These are phyloP conservation scores for Globisporangium camurandrum DNA, from an alignment of 352 stramenopile species.

Conservation along the genomic window DNA sequence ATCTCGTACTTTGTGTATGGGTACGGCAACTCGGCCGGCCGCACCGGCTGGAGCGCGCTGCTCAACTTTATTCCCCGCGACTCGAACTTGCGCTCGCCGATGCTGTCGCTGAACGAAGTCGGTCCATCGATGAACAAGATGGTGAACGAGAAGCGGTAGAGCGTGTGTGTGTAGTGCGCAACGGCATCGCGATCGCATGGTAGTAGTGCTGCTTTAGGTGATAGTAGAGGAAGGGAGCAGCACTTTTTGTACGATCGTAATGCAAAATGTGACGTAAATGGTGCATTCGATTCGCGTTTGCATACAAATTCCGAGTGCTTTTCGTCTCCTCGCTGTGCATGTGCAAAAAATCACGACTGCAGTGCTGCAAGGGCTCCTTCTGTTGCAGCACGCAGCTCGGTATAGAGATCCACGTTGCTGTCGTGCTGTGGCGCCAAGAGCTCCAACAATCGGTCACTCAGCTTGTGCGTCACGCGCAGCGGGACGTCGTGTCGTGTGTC, in stretches of 20 bases:
- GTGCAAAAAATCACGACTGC: too few species aligned
- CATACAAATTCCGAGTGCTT: too few species aligned
- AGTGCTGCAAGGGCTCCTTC: constrained; percentile 7
- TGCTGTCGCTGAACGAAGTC: constrained; percentile 49
- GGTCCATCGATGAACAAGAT: constrained; percentile 19
- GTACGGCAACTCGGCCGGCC: constrained; percentile 55
- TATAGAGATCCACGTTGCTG: constrained; percentile 59
- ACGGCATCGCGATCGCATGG: too few species aligned
- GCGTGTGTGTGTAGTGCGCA: not conserved
- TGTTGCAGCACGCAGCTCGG: constrained; percentile 29
- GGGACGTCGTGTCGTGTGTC: constrained; percentile 24
- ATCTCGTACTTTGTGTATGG: constrained; percentile 77
- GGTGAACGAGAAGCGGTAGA: constrained; percentile 26
- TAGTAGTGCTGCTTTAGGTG: too few species aligned
- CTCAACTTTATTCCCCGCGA: constrained; percentile 39
- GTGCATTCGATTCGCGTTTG: too few species aligned
- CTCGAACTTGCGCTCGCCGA: constrained; percentile 36
- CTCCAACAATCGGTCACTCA: constrained; percentile 57
- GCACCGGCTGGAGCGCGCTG: constrained; percentile 49
- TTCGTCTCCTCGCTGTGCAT: too few species aligned
- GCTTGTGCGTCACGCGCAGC: constrained; percentile 44
- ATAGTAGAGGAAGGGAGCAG: too few species aligned
- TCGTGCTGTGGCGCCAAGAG: constrained; percentile 40
- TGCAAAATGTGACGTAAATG: too few species aligned
- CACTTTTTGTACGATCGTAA: too few species aligned